These are phyloP conservation scores for Plasmodium sp. DNA, from an alignment of 169 alveolate genomes.

Conservation along the genomic window DNA sequence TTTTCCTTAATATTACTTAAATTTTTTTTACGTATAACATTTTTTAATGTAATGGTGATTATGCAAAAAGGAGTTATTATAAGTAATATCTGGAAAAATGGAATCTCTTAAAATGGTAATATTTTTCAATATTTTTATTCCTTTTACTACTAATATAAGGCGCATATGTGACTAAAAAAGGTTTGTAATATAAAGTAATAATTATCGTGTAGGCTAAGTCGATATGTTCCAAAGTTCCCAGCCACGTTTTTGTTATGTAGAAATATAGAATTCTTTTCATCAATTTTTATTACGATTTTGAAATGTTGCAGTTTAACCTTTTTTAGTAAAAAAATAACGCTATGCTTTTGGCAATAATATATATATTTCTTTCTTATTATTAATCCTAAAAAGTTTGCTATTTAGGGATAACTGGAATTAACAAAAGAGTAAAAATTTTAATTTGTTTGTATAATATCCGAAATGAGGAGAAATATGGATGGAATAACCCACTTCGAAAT, in stretches of 20 bases:
- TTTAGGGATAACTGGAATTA: background rate
- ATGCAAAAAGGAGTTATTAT: background rate
- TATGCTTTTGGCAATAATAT: background rate
- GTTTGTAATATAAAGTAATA: background rate
- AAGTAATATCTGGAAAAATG: background rate
- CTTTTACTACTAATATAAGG: background rate
- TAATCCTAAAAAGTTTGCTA: background rate
- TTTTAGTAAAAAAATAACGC: background rate
- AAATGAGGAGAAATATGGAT: background rate
- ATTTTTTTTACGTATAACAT: background rate
- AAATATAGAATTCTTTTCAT: background rate
- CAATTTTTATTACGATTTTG: background rate
- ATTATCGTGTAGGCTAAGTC: background rate
- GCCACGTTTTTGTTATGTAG: background rate
- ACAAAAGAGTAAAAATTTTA: background rate
- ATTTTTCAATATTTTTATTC: background rate
- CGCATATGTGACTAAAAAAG: background rate
- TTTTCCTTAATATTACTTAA: background rate
- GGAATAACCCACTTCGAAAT: background rate
- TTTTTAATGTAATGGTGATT: background rate
- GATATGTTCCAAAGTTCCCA: background rate
- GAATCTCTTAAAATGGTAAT: background rate
- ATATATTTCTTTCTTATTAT: background rate
- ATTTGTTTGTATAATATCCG: background rate
- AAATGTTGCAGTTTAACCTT: background rate